These are phyloP conservation scores for Globisporangium polare DNA, from an alignment of 352 stramenopile genomes.

Conservation along the genomic window DNA sequence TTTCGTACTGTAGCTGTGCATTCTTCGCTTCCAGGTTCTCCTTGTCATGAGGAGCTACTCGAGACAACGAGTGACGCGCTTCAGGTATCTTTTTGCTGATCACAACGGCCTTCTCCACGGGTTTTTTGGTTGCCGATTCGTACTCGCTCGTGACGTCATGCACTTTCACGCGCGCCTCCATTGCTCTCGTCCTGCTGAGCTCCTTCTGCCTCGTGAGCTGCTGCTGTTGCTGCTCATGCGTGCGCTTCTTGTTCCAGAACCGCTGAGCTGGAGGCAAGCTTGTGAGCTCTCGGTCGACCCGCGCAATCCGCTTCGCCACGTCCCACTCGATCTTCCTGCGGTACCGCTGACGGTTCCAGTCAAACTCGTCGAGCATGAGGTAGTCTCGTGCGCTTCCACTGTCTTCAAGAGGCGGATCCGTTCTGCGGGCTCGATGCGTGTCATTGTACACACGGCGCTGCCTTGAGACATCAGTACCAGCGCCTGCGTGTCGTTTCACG, in stretches of 20 bases:
- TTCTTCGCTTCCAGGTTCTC: background rate
- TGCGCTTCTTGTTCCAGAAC: constrained; percentile 44
- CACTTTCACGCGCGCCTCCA: background rate
- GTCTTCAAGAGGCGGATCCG: background rate
- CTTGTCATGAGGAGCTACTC: background rate
- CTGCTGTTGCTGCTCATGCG: constrained; percentile 15
- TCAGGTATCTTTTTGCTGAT: background rate
- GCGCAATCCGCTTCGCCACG: constrained; percentile 61
- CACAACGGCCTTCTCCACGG: background rate
- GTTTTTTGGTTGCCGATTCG: background rate
- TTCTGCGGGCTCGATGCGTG: background rate
- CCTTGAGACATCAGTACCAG: background rate
- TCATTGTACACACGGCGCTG: background rate
- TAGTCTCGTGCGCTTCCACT: background rate
- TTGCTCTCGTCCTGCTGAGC: background rate
- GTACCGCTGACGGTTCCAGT: constrained; percentile 25
- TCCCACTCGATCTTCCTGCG: constrained; percentile 61
- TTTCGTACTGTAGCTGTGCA: background rate
- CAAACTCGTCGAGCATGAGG: background rate
- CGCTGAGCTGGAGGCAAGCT: constrained; percentile 38
- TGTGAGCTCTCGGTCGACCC: constrained; percentile 57
- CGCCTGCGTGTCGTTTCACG: background rate
- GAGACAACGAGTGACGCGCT: background rate
- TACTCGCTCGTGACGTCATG: background rate
- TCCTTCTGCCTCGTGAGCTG: background rate